Percentiles rank a stretch among this genome's conserved stretches.
Evolutionary conservation across 768 basidiomycete species (phyloP).

Genomic region (Calocera cornea): DNA sequence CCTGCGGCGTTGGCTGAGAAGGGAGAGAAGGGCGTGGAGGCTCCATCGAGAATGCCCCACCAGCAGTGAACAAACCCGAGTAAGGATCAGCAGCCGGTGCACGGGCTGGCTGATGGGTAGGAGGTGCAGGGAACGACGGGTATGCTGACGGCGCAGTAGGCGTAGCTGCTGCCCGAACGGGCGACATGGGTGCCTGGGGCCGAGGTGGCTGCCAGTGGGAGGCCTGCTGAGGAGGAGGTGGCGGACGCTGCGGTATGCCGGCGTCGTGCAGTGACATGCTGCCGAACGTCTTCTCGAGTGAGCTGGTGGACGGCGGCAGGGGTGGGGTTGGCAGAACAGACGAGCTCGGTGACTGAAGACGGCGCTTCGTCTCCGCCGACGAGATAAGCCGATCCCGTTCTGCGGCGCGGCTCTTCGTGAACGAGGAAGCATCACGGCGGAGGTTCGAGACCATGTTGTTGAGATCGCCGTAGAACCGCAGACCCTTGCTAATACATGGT

Average conservation of each 20-base stretch:
- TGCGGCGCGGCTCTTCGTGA: constrained; percentile 44
- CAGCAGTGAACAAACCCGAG: constrained; percentile 15
- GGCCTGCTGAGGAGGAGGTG: constrained; percentile 15
- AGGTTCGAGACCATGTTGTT: constrained; percentile 48
- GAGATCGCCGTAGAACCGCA: constrained; percentile 79
- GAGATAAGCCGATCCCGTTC: constrained; percentile 59
- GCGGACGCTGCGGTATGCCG: constrained; percentile 13
- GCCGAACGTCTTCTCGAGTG: constrained; percentile 12
- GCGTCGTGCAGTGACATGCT: constrained; percentile 15
- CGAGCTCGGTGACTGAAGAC: constrained; percentile 34
- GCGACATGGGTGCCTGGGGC: constrained; percentile 20
- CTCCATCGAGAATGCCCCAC: constrained; percentile 18
- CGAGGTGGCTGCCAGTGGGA: constrained; percentile 25
- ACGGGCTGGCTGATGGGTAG: constrained; percentile 17
- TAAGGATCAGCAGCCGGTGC: constrained; percentile 15
- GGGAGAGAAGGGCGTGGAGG: constrained; percentile 11
- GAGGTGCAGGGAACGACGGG: constrained; percentile 19
- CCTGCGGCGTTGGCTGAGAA: neutral
- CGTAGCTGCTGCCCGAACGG: constrained; percentile 20
- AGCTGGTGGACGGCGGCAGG: constrained; percentile 14
- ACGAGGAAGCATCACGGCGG: constrained; percentile 43
- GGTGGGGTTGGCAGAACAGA: constrained; percentile 21
- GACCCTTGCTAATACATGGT: constrained; percentile 50
- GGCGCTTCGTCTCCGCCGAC: constrained; percentile 59
- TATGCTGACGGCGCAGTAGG: constrained; percentile 17